Conservation (phyloP, 768 basidiomycete species). For the Hysterangium stoloniferum region DNA sequence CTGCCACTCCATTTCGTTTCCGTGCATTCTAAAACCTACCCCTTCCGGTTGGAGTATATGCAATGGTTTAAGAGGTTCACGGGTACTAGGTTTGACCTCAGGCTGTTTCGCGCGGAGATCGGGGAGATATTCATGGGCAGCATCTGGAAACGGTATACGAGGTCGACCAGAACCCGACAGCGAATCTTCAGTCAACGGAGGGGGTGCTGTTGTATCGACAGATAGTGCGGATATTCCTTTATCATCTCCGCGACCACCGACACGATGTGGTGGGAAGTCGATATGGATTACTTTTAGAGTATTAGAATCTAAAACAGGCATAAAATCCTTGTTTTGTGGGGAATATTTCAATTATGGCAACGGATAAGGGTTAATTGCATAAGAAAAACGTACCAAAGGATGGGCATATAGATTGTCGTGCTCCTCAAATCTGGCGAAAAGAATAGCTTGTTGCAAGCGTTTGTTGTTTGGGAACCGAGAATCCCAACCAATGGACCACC, state of each 20-base stretch:
- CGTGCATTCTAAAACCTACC: constrained; percentile 81
- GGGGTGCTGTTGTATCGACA: constrained; percentile 34
- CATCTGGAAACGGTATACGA: constrained; percentile 69
- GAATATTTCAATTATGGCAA: constrained; percentile 13
- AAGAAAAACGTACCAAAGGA: constrained; percentile 51
- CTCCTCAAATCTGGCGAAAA: constrained; percentile 66
- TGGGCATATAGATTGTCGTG: constrained; percentile 90
- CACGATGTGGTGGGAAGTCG: constrained; percentile 66
- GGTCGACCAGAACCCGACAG: constrained; percentile 48
- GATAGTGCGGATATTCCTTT: constrained; percentile 23
- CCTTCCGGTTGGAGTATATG: constrained; percentile 85
- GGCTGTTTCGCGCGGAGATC: constrained; percentile 50
- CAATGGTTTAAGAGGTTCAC: constrained; percentile 72
- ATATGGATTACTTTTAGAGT: constrained; percentile 72
- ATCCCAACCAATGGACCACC: constrained; percentile 90
- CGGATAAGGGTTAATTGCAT: constrained; percentile 6
- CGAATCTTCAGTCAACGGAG: constrained; percentile 39
- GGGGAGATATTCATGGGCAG: constrained; percentile 71
- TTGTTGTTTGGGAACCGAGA: constrained; percentile 65
- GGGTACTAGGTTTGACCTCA: constrained; percentile 19
- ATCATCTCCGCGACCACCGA: constrained; percentile 24
- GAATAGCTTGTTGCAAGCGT: constrained; percentile 72
- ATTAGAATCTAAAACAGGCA: constrained; percentile 67
- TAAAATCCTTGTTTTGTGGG: constrained; percentile 49
- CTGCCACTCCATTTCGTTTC: constrained; percentile 81